phyloP scores from a whole-genome alignment of 2,329 filamentous ascomycete species.

The Pseudohalonectria lignicola region DNA sequence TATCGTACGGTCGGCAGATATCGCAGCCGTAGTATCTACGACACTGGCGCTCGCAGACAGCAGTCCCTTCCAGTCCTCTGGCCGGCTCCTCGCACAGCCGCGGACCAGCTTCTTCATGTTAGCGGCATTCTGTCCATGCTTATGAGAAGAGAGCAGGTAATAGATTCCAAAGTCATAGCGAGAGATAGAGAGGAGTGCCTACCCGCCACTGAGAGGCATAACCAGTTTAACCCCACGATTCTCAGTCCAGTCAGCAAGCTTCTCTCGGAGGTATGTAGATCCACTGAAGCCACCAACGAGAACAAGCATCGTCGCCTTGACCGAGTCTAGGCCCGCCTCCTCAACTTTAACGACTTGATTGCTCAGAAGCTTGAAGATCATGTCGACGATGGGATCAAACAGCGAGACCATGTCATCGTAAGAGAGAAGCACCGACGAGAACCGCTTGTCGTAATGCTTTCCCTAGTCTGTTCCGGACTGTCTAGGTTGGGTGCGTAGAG shows the following conservation, averaged over 20 bases:
- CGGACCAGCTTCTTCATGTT: neutral
- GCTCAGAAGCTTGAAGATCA: neutral
- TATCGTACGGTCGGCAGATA: neutral
- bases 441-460: neutral
- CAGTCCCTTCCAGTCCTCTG: neutral
- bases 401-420: neutral
- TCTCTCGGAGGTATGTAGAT: slow-evolving; percentile 1
- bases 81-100: neutral
- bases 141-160: no score
- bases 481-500: neutral
- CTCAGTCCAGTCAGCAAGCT: neutral
- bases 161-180: no score
- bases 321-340: neutral
- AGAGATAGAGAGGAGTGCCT: no score
- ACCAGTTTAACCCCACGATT: neutral
- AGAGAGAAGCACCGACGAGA: neutral
- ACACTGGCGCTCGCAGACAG: neutral
- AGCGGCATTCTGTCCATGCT: no score
- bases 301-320: neutral
- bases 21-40: neutral
- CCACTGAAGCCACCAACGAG: neutral
- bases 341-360: neutral
- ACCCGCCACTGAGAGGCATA: neutral
- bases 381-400: neutral
- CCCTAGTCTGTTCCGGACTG: neutral